Percentiles rank a stretch among this genome's conserved stretches.
Conservation (phyloP, 495 filamentous ascomycete genomes). For the Talaromyces liani region DNA sequence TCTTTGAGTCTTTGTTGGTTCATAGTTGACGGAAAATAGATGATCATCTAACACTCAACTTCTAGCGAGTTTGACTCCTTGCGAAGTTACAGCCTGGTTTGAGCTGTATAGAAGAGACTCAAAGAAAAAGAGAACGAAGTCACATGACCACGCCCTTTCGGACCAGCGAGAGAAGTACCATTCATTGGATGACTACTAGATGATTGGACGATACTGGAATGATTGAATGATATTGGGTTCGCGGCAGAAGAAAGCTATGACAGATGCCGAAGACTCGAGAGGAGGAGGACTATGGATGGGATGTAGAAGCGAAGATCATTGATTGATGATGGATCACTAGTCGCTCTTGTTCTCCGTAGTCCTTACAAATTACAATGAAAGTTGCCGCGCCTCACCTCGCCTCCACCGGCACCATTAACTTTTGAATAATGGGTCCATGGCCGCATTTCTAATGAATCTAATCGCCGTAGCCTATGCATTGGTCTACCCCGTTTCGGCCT, state of each 20-base stretch:
- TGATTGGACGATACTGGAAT: too few relatives aligned
- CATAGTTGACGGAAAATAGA: too few relatives aligned
- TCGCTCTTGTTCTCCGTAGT: not conserved
- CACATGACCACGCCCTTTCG: slow-evolving; percentile 5
- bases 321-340: not conserved
- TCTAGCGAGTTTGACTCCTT: too few relatives aligned
- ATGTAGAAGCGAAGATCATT: not conserved
- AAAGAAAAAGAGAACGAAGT: slow-evolving; percentile 9
- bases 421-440: not conserved
- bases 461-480: too few relatives aligned
- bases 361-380: not conserved
- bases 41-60: too few relatives aligned
- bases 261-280: too few relatives aligned
- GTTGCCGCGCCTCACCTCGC: not conserved
- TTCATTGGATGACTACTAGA: too few relatives aligned
- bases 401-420: not conserved
- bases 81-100: too few relatives aligned
- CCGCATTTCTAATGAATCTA: not conserved
- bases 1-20: too few relatives aligned
- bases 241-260: too few relatives aligned
- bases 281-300: not conserved
- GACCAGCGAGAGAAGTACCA: not conserved
- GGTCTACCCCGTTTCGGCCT: not conserved
- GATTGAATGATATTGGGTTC: too few relatives aligned
- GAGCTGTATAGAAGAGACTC: too few relatives aligned